These are phyloP conservation scores for Cordyceps cicadae DNA, from an alignment of 2,329 filamentous ascomycete species.

Conservation along the genomic window DNA sequence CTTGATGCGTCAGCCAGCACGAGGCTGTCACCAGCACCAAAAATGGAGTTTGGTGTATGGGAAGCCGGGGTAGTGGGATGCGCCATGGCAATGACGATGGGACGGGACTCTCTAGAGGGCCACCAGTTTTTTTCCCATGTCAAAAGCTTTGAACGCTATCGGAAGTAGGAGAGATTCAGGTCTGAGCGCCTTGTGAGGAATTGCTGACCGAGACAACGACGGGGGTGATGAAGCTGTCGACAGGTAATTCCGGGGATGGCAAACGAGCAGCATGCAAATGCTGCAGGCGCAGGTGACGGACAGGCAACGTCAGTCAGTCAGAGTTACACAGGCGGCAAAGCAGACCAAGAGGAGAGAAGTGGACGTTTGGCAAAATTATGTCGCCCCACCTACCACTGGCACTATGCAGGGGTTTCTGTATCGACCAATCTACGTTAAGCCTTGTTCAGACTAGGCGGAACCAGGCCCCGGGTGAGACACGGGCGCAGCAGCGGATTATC, in stretches of 20 bases:
- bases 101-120: background rate
- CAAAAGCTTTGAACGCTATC: background rate
- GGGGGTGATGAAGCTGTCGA: background rate
- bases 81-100: constrained; percentile 28
- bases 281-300: constrained; percentile 4
- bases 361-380: constrained; percentile 7
- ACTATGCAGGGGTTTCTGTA: constrained; percentile 1
- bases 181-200: background rate
- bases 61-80: constrained; percentile 36
- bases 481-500: background rate
- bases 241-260: background rate
- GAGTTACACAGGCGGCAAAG: background rate
- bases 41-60: constrained; percentile 36
- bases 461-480: constrained; percentile 1
- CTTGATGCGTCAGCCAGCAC: constrained; percentile 19
- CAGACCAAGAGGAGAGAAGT: background rate
- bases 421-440: background rate
- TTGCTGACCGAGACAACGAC: background rate
- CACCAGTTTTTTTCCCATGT: constrained; percentile 2
- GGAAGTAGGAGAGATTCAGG: background rate
- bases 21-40: constrained; percentile 26
- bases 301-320: background rate
- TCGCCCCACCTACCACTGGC: background rate
- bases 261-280: background rate
- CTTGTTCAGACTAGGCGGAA: background rate